Percentiles rank a stretch among this genome's conserved stretches.
Evolutionary conservation across 2,329 filamentous ascomycete species (phyloP).

Genomic region (Alternaria longipes): DNA sequence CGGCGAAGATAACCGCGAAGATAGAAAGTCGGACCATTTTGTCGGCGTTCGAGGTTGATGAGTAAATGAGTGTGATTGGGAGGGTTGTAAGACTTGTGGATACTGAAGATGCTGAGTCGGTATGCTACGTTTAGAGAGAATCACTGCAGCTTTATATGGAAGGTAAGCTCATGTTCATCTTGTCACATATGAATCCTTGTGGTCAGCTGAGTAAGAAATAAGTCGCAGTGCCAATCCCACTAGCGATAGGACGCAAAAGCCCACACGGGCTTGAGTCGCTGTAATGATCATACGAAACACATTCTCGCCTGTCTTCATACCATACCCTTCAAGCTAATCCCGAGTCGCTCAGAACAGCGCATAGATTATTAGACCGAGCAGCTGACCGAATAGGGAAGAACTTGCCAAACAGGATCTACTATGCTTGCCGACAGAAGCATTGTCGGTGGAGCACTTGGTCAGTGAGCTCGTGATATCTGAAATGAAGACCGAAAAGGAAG

Average conservation of each 20-base stretch:
- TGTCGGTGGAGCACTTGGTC: neutral
- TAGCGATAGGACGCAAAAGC: neutral
- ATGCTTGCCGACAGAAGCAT: neutral
- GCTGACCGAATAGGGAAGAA: neutral
- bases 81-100: neutral
- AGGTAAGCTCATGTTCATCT: slow-evolving; percentile 2
- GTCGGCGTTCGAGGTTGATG: neutral
- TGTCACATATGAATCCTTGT: neutral
- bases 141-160: neutral
- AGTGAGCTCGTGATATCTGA: neutral
- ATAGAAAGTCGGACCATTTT: slow-evolving; percentile 12
- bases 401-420: neutral
- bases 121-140: neutral
- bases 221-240: neutral
- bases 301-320: neutral
- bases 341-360: neutral
- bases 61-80: neutral
- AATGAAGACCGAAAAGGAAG: slow-evolving; percentile 1
- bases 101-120: slow-evolving; percentile 5
- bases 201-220: slow-evolving; percentile 2
- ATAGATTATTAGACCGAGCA: slow-evolving; percentile 3
- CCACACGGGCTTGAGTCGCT: neutral
- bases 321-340: neutral
- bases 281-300: neutral
- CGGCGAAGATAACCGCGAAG: slow-evolving; percentile 3